Conservation (phyloP, 2,329 filamentous ascomycete species). For the Verruconis gallopava region DNA sequence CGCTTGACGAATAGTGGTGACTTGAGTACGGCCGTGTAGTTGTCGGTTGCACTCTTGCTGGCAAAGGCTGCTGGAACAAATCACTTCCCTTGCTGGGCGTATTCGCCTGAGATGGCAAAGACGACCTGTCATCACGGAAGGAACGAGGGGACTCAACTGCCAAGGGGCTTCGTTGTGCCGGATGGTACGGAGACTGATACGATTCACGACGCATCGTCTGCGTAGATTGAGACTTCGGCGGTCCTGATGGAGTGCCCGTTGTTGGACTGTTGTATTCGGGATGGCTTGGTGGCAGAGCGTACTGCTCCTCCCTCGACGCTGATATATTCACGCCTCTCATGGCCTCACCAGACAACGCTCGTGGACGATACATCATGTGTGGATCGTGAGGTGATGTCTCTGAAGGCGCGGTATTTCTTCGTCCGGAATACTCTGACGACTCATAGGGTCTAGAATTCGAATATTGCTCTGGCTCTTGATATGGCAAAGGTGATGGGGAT, state of each 20-base stretch:
- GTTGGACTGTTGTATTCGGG: slow-evolving; percentile 6
- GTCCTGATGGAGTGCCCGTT: not conserved
- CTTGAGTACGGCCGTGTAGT: slow-evolving; percentile 1
- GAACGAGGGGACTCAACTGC: slow-evolving; percentile 1
- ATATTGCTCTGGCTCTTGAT: slow-evolving; percentile 11
- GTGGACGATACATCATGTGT: slow-evolving; percentile 5
- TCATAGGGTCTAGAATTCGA: slow-evolving; percentile 10
- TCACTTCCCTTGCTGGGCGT: slow-evolving; percentile 4
- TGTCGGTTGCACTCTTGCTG: not conserved
- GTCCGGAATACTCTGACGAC: not conserved
- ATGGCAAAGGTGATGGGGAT: not conserved
- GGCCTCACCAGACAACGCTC: slow-evolving; percentile 6
- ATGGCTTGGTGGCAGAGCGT: slow-evolving; percentile 6
- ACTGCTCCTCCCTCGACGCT: slow-evolving; percentile 4
- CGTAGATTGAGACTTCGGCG: not conserved
- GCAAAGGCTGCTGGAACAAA: slow-evolving; percentile 1
- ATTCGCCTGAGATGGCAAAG: not conserved
- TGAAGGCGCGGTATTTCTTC: slow-evolving; percentile 6
- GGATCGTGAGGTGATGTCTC: slow-evolving; percentile 1
- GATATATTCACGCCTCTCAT: not conserved
- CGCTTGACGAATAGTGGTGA: slow-evolving; percentile 2
- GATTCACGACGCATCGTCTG: not conserved
- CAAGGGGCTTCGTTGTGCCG: not conserved
- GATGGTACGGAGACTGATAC: not conserved
- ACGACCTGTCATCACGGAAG: not conserved